Conservation (phyloP, 2,329 filamentous ascomycete genomes). For the Scedosporium minutisporum region DNA sequence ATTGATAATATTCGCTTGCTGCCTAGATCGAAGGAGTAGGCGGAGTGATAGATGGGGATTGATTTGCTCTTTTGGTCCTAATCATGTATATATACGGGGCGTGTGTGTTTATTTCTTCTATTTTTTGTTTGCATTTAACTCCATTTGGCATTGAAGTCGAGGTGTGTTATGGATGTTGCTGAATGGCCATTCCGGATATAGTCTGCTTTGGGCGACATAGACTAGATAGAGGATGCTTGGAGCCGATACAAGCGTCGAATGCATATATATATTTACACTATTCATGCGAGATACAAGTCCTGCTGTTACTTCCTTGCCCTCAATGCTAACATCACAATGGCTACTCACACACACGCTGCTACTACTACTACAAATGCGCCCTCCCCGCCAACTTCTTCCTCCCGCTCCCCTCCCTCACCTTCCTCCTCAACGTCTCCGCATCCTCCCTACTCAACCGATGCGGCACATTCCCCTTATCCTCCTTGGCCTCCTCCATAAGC, state of each 20-base stretch:
- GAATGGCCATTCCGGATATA: too few species aligned
- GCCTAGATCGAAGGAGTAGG: slow-evolving; percentile 17
- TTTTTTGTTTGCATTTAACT: too few species aligned
- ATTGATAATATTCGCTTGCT: slow-evolving; percentile 86
- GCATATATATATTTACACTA: too few species aligned
- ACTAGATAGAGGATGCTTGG: too few species aligned
- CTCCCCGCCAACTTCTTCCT: slow-evolving; percentile 39
- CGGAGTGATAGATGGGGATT: not conserved
- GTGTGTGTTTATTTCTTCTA: too few species aligned
- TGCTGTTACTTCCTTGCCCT: too few species aligned
- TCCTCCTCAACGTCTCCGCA: slow-evolving; percentile 30
- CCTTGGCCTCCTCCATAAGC: slow-evolving; percentile 53
- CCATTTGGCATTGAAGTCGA: too few species aligned
- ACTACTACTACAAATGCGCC: slow-evolving; percentile 34
- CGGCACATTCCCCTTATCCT: slow-evolving; percentile 25
- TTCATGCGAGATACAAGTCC: too few species aligned
- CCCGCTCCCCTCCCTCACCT: slow-evolving; percentile 34
- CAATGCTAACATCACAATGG: not conserved
- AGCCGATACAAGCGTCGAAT: too few species aligned
- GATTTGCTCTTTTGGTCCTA: not conserved
- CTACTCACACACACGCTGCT: not conserved
- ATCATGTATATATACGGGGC: too few species aligned
- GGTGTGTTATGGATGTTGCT: too few species aligned
- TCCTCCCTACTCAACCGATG: slow-evolving; percentile 42
- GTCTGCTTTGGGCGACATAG: too few species aligned